A percentile compares a stretch with the other conserved stretches of the same genome.
phyloP scores from a whole-genome alignment of 2,329 filamentous ascomycete species.

The Lachnellula hyalina region DNA sequence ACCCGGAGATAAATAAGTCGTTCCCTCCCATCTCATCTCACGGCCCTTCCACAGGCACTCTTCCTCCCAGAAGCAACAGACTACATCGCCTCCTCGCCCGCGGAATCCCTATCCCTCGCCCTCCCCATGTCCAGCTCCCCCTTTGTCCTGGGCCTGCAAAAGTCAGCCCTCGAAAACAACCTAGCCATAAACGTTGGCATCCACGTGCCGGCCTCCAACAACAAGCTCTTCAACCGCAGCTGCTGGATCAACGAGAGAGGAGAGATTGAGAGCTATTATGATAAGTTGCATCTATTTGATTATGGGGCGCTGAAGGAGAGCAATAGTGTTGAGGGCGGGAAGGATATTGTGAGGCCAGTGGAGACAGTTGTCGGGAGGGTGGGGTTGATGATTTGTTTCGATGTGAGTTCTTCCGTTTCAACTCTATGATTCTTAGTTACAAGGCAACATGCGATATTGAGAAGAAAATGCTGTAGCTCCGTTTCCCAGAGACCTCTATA shows the following conservation, averaged over 20 bases:
- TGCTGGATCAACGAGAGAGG: conserved; percentile 62
- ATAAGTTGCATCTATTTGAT: conserved; percentile 91
- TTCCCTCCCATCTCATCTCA: no score
- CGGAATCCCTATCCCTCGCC: conserved; percentile 66
- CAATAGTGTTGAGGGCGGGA: conserved; percentile 62
- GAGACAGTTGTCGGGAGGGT: conserved; percentile 68
- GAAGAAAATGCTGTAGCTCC: conserved; percentile 41
- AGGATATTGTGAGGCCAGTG: conserved; percentile 61
- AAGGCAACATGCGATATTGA: not conserved
- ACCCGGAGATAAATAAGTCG: not conserved
- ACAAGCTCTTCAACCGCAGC: conserved; percentile 55
- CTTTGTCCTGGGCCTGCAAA: conserved; percentile 72
- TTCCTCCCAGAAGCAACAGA: conserved; percentile 79
- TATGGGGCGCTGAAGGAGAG: conserved; percentile 60
- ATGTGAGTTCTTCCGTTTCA: conserved; percentile 41
- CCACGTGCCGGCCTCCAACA: conserved; percentile 59
- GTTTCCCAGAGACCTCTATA: conserved; percentile 72
- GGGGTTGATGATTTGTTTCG: conserved; percentile 83
- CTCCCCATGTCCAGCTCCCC: conserved; percentile 58
- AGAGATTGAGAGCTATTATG: conserved; percentile 58
- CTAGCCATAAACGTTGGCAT: conserved; percentile 82
- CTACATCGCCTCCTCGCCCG: conserved; percentile 69
- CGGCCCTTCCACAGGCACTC: conserved; percentile 49
- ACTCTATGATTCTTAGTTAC: not conserved
- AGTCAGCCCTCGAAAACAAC: conserved; percentile 56